Base-by-base conservation (phyloP, 139 green algal genomes). In the Chlamydomonas sphaeroides region DNA sequence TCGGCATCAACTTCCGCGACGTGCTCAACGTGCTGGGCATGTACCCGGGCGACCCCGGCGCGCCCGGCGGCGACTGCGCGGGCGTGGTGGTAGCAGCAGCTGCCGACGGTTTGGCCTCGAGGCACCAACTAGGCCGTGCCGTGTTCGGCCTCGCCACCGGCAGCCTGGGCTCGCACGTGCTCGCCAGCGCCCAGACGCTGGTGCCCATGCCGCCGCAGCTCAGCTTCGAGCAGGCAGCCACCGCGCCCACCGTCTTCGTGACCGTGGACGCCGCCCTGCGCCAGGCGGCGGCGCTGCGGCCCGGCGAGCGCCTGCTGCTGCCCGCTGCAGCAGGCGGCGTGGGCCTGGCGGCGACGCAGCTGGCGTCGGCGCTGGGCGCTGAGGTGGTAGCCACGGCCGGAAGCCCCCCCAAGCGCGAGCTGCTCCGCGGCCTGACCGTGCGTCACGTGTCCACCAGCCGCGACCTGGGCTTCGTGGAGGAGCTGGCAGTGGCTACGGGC, bases 121-220 rank as follows among this genome's bases (percentile, higher is more conserved):
- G 15, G 35, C 18, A 41, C 61, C 5, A 2, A 20, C 30, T 5
- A 10, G 94, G 94, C 30, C 80, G 92, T 2, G 68, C 91, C 1
- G 95, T 97, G 53, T 97, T 97, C 89, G 95, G 95, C 35, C 85
- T 98, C 39, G 95, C 95, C 1, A 82, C 68, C 26, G 95, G 94
- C 28, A 91, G 88, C 84, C 85, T 97, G 36, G 95, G 92, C 72
- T 93, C 90, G 14, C 88, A 95, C 53, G 94, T 97, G 4, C 36
- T 89, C 21, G 90, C 86, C 10, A 90, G 86, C 21, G 80, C 81
- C 0, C 83, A 86, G 28, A 93, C 86, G 2, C 33, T 98, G 62
- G 93, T 92, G 25, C 63, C 85, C 51, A 87, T 97, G 92, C 95
- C 94, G 18, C 36, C 81, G 2, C 85, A 86, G 75, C 49, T 96